Evolutionary conservation across 2,329 filamentous ascomycete species (phyloP), one percentile per base, ranked within the genome.

Genomic region (Mariannaea sp.): DNA sequence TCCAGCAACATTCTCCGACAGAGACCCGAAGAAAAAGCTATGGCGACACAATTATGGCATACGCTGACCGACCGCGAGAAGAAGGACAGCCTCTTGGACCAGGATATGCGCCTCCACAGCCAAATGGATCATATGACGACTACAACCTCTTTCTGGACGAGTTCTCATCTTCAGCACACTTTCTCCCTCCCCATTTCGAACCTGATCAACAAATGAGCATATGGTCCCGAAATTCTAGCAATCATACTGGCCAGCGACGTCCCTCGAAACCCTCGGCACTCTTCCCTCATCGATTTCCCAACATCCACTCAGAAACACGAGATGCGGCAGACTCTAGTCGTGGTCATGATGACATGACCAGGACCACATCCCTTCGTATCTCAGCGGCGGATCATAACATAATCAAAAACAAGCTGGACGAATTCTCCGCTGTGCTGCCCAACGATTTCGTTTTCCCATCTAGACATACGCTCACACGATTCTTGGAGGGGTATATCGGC

Each of bases 401-500:
- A 9, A 83, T 86, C 49, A 80, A 81, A 63, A 81, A 76, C 49
- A 77, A 81, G n/a, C 69, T 87, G 0, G 78, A 83, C 16, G 82
- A 86, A 55, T 87, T 87, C 57, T 81, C 82, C 1, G 75, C 78
- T 1, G 80, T 86, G 4, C 68, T 87, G 17, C 82, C 85, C 0
- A 75, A 72, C 46, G 83, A 84, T 60, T 90, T 90, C 59, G 78
- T 83, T 3, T 81, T 90, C 43, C 87, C 87, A 1, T 89, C 86
- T 4, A 80, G 87, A 3, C 80, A 89, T 59, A 88, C 87, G 0
- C 68, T 90, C 22, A 85, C 84, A 3, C 75, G 87, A 27, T 90
- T 89, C 57, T 71, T 90, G 26, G 85, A 88, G 53, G 86, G 86
- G 1, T 90, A 89, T 61, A 81, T 89, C 47, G 82, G 80, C 53